These are phyloP conservation scores for Neonothopanus nambi DNA, from an alignment of 1,284 basidiomycete species.

Conservation along the genomic window DNA sequence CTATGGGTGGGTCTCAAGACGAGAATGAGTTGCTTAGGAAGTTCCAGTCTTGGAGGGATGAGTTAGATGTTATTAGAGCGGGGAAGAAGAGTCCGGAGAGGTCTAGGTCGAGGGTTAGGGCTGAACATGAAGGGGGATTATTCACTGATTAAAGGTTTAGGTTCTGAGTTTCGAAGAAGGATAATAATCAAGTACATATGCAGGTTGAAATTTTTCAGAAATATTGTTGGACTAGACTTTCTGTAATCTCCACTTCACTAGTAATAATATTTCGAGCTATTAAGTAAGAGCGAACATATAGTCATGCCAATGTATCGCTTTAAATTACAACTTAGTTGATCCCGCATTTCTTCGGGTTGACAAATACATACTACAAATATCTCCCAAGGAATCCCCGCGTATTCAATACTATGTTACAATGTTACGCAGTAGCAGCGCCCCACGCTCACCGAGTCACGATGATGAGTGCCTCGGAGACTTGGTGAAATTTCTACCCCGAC, in stretches of 20 bases:
- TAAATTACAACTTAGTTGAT: no score
- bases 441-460: background rate
- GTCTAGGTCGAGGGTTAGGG: constrained; percentile 20
- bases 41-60: constrained; percentile 38
- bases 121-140: constrained; percentile 28
- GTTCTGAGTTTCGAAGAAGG: background rate
- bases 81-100: constrained; percentile 21
- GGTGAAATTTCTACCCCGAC: background rate
- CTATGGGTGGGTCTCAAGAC: constrained; percentile 28
- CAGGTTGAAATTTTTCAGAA: no score
- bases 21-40: constrained; percentile 34
- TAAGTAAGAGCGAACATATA: no score
- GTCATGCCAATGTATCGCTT: no score
- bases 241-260: no score
- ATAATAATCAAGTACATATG: no score
- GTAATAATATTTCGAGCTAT: no score
- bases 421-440: background rate
- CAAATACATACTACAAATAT: no score
- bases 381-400: no score
- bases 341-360: no score
- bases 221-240: no score
- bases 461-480: background rate
- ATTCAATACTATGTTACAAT: no score
- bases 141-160: constrained; percentile 28
- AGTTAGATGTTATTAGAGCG: constrained; percentile 34